These are phyloP conservation scores for Cornus suecica DNA, from an alignment of 148 eudicot species.

Conservation along the genomic window DNA sequence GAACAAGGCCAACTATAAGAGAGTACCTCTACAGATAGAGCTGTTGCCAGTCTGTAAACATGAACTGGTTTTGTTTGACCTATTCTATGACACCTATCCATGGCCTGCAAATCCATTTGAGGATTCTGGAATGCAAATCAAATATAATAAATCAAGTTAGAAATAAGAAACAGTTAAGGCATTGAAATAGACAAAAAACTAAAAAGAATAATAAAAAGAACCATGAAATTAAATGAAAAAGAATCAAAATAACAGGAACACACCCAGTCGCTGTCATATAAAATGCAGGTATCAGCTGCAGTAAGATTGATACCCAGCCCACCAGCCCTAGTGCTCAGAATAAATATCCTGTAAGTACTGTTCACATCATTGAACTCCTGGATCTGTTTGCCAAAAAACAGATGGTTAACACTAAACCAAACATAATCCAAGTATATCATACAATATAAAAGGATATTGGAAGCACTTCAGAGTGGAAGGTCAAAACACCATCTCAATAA, in stretches of 20 bases:
- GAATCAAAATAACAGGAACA: slow-evolving; percentile 5
- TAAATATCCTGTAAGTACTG: slow-evolving; percentile 67
- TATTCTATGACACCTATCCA: slow-evolving; percentile 99
- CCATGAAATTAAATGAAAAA: not conserved
- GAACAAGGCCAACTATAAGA: not conserved
- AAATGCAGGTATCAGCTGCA: slow-evolving; percentile 94
- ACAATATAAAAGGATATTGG: not conserved
- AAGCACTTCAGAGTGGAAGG: not conserved
- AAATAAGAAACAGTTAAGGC: not conserved
- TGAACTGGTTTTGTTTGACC: slow-evolving; percentile 99
- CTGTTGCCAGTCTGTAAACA: slow-evolving; percentile 96
- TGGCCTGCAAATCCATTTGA: slow-evolving; percentile 98
- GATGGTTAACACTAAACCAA: not conserved
- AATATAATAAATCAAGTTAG: slow-evolving; percentile 5
- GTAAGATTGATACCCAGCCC: slow-evolving; percentile 98
- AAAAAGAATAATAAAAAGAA: not conserved
- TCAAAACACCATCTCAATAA: not conserved
- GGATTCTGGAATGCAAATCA: slow-evolving; percentile 72
- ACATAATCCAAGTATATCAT: too few species aligned
- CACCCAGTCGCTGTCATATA: slow-evolving; percentile 99
- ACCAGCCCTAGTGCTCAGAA: slow-evolving; percentile 99
- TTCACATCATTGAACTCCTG: slow-evolving; percentile 73
- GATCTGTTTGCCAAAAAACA: slow-evolving; percentile 47
- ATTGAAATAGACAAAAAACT: not conserved
- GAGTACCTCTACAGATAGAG: slow-evolving; percentile 86